These are phyloP conservation scores for Xylariomycetidae sp. DNA, from an alignment of 2,329 filamentous ascomycete species.

Conservation along the genomic window DNA sequence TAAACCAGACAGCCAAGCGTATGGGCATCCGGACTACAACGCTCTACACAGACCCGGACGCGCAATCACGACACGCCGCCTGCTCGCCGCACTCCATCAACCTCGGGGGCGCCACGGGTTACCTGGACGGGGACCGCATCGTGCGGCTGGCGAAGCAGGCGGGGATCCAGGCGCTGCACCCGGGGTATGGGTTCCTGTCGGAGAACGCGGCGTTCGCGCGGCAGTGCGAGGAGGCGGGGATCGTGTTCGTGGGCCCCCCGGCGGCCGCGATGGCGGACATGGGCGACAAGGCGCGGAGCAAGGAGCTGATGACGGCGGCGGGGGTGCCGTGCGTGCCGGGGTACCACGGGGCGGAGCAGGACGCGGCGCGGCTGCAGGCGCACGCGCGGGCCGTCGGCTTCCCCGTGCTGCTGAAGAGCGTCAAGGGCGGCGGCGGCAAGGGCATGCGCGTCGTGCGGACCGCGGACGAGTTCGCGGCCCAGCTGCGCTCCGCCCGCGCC, in stretches of 20 bases:
- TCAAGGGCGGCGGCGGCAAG: slow-evolving; percentile 76
- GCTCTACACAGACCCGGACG: slow-evolving; percentile 90
- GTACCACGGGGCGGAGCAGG: slow-evolving; percentile 85
- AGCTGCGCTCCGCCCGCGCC: slow-evolving; percentile 66
- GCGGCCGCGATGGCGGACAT: slow-evolving; percentile 72
- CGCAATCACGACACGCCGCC: slow-evolving; percentile 78
- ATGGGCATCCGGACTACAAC: slow-evolving; percentile 92
- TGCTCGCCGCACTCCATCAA: slow-evolving; percentile 79
- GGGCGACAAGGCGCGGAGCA: slow-evolving; percentile 63
- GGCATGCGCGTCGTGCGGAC: slow-evolving; percentile 71
- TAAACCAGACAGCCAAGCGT: slow-evolving; percentile 78
- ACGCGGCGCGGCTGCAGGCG: slow-evolving; percentile 50
- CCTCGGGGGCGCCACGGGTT: slow-evolving; percentile 75
- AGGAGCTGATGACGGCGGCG: slow-evolving; percentile 95
- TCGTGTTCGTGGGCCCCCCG: slow-evolving; percentile 92
- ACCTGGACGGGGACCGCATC: slow-evolving; percentile 90
- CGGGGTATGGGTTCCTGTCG: slow-evolving; percentile 91
- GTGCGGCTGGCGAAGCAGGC: slow-evolving; percentile 80
- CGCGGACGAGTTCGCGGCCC: slow-evolving; percentile 62
- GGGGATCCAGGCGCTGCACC: slow-evolving; percentile 86
- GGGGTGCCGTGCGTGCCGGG: slow-evolving; percentile 94
- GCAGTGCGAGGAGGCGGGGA: slow-evolving; percentile 80
- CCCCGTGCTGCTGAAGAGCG: slow-evolving; percentile 73
- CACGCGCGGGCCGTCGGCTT: slow-evolving; percentile 67
- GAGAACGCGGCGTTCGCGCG: slow-evolving; percentile 90